Evolutionary conservation across 2,329 filamentous ascomycete genomes (phyloP).

Genomic region (Neocatenulostroma microsporum): DNA sequence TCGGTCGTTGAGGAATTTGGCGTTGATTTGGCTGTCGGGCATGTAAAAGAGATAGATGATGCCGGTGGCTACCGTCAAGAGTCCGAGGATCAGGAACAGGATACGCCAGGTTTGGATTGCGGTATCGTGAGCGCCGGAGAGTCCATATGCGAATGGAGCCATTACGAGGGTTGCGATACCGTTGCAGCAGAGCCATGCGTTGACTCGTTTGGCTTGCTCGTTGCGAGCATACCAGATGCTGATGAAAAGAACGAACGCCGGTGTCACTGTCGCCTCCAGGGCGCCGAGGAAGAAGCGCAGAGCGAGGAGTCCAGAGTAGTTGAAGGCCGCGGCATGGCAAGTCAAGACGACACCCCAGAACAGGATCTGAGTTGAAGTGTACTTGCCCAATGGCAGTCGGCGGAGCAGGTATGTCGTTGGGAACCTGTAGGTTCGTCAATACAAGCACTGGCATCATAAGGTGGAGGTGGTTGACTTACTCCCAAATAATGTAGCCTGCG

Average conservation of each 20-base stretch:
- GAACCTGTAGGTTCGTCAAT: slow-evolving; percentile 47
- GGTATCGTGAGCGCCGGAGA: slow-evolving; percentile 46
- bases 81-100: slow-evolving; percentile 40
- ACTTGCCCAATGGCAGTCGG: slow-evolving; percentile 57
- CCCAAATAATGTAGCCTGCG: slow-evolving; percentile 48
- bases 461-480: slow-evolving; percentile 58
- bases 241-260: slow-evolving; percentile 61
- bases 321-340: slow-evolving; percentile 55
- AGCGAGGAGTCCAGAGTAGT: slow-evolving; percentile 55
- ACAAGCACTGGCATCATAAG: slow-evolving; percentile 26
- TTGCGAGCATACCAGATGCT: slow-evolving; percentile 65
- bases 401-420: slow-evolving; percentile 59
- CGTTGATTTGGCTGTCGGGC: slow-evolving; percentile 56
- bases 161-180: slow-evolving; percentile 58
- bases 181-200: slow-evolving; percentile 63
- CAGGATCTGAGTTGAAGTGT: slow-evolving; percentile 56
- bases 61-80: slow-evolving; percentile 36
- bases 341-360: slow-evolving; percentile 55
- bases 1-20: slow-evolving; percentile 54
- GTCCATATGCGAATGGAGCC: slow-evolving; percentile 56
- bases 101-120: background rate
- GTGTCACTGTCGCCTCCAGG: slow-evolving; percentile 61
- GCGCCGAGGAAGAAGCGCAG: slow-evolving; percentile 61
- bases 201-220: slow-evolving; percentile 56
- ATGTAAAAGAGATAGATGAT: slow-evolving; percentile 39